Evolutionary conservation across 2,329 filamentous ascomycete genomes (phyloP).

Genomic region (Podosphaera leucotricha): DNA sequence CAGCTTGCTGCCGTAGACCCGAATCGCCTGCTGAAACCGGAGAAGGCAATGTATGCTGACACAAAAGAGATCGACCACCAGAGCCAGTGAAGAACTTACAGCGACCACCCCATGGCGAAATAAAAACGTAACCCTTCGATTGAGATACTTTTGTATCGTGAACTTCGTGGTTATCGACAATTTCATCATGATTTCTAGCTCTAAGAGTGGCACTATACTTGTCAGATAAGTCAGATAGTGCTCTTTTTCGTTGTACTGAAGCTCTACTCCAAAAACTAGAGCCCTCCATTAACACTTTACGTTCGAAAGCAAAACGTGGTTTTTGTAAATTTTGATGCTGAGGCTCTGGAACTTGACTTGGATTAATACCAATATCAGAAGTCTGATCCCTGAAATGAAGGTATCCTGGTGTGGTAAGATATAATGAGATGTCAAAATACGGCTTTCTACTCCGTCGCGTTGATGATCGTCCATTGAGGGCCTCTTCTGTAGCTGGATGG

Average conservation of each 20-base stretch:
- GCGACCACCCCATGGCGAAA: constrained; percentile 64
- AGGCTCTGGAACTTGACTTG: neutral
- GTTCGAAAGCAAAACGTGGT: constrained; percentile 19
- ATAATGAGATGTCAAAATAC: constrained; percentile 15
- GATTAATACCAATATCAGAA: neutral
- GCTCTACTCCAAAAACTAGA: constrained; percentile 11
- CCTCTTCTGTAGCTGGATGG: constrained; percentile 4
- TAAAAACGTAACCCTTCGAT: constrained; percentile 45
- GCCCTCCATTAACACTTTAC: constrained; percentile 30
- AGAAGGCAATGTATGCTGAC: constrained; percentile 43
- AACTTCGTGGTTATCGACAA: neutral
- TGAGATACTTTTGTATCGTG: constrained; percentile 3
- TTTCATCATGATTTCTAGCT: neutral
- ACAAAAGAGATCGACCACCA: constrained; percentile 50
- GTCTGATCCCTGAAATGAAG: constrained; percentile 9
- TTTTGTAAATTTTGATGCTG: constrained; percentile 1
- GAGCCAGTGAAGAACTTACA: constrained; percentile 69
- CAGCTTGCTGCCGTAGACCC: constrained; percentile 6
- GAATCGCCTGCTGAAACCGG: constrained; percentile 11
- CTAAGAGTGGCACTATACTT: neutral
- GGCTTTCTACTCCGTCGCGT: constrained; percentile 17
- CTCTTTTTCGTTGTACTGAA: constrained; percentile 9
- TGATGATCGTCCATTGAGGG: constrained; percentile 10
- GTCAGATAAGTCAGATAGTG: constrained; percentile 9
- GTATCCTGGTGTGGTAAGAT: constrained; percentile 15